Conservation (phyloP, 2,329 filamentous ascomycete species). For the Exophiala oligosperma region DNA sequence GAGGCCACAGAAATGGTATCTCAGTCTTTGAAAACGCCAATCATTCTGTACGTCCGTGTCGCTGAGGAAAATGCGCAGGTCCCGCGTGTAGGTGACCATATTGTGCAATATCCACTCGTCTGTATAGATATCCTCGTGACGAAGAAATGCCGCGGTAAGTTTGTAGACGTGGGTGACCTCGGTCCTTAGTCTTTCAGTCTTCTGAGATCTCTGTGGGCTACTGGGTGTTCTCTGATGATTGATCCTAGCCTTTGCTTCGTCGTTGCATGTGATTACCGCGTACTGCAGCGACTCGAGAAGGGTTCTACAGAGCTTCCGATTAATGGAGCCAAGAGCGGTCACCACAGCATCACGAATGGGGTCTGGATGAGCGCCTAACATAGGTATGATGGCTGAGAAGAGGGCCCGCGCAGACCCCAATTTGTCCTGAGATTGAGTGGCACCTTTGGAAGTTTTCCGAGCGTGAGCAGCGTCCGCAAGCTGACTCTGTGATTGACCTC, state of each 20-base stretch:
- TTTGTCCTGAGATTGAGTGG: constrained; percentile 59
- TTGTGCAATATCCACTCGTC: constrained; percentile 91
- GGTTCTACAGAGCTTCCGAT: constrained; percentile 87
- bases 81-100: constrained; percentile 84
- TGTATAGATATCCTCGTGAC: constrained; percentile 72
- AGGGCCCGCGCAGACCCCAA: constrained; percentile 85
- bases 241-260: constrained; percentile 81
- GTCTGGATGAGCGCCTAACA: constrained; percentile 75
- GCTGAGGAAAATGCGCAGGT: constrained; percentile 90
- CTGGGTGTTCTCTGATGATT: constrained; percentile 81
- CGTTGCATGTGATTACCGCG: constrained; percentile 80
- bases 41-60: constrained; percentile 93
- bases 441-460: constrained; percentile 73
- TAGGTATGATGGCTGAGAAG: constrained; percentile 87
- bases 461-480: constrained; percentile 69
- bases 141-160: constrained; percentile 85
- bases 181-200: constrained; percentile 82
- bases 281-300: constrained; percentile 87
- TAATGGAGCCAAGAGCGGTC: constrained; percentile 88
- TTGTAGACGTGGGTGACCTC: constrained; percentile 97
- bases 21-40: constrained; percentile 87
- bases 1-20: constrained; percentile 90
- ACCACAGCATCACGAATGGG: constrained; percentile 89
- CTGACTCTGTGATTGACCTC: constrained; percentile 60
- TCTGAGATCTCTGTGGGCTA: constrained; percentile 75